Base-by-base conservation (phyloP, 768 basidiomycete genomes). In the Amanita rubescens region DNA sequence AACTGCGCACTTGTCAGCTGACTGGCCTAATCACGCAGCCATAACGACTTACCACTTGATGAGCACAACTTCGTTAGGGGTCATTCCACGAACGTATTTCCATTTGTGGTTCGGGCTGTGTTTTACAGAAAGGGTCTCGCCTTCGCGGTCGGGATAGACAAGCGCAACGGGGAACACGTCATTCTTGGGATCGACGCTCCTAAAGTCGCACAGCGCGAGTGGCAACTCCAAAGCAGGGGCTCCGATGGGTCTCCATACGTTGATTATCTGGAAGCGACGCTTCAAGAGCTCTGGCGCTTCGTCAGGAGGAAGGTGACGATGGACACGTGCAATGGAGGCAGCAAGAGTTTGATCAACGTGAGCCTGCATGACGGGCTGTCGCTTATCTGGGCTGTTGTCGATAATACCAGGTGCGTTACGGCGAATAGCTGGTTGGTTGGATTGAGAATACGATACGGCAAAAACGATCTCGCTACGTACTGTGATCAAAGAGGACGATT, bases 231-330 rank as follows among this genome's bases (percentile, higher is more conserved):
- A 45, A 0, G 77, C 80, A 0, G 75, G 62, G 55, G 75, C 62
- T 1, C 58, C 61, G 39, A 82, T 80, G 8, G 81, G 80, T 3
- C 81, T 69, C 81, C 81, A 83, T 17, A 83, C 69, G 57, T 82
- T 83, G 56, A 83, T 75, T 27, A 82, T 79, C 54, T 80, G 79
- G 68, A 78, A 80, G 0, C 79, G 74, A 17, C 70, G 68, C 55
- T 71, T 63, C 14, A 80, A 63, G 30, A 80, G 69, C 15, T 64
- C 65, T 2, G 70, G 64, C 1, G 62, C 79, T 5, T 82, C 78
- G 1, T 61, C 62, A 0, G 71, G 62, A 14, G 78, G 78, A 15
- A 82, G 71, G 57, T 82, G 79, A 5, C 73, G 70, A 52, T 75
- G 72, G 1, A 82, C 78, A 9, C 80, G 75, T 7, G 66, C 70